Evolutionary conservation across 768 basidiomycete genomes (phyloP).

Genomic region (Multifurca ochricompacta): DNA sequence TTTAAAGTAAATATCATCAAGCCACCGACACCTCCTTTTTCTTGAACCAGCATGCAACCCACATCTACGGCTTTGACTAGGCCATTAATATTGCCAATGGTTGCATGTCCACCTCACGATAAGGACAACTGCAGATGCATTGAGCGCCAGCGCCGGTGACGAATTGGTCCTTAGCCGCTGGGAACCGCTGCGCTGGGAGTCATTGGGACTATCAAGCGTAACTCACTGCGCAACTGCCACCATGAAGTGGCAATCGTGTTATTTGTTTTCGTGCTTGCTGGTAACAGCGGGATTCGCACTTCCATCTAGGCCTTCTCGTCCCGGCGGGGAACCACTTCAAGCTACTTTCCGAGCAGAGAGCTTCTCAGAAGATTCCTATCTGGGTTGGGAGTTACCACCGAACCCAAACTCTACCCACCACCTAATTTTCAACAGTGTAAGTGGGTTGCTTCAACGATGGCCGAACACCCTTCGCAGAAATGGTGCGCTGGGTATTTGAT

Average conservation of each 20-base stretch:
- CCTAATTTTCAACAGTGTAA: constrained; percentile 31
- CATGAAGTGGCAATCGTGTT: neutral
- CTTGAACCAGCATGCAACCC: no score
- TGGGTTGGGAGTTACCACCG: constrained; percentile 20
- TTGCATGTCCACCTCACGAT: no score
- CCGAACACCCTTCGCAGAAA: constrained; percentile 28
- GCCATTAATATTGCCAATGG: no score
- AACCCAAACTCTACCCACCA: constrained; percentile 27
- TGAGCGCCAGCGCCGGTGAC: no score
- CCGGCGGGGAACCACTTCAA: constrained; percentile 24
- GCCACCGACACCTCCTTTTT: no score
- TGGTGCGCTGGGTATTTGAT: constrained; percentile 2
- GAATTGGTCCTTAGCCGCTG: no score
- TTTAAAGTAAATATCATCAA: no score
- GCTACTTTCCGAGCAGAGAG: neutral
- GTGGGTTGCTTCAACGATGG: constrained; percentile 33
- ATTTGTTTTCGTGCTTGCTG: neutral
- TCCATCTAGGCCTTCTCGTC: constrained; percentile 14
- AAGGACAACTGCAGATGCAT: no score
- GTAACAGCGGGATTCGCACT: neutral
- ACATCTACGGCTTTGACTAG: no score
- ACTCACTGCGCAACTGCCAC: neutral
- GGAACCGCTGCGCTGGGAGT: no score
- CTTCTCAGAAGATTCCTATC: neutral
- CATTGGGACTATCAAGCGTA: no score